Evolutionary conservation across 768 basidiomycete species (phyloP).

Genomic region (Heimioporus sp.): DNA sequence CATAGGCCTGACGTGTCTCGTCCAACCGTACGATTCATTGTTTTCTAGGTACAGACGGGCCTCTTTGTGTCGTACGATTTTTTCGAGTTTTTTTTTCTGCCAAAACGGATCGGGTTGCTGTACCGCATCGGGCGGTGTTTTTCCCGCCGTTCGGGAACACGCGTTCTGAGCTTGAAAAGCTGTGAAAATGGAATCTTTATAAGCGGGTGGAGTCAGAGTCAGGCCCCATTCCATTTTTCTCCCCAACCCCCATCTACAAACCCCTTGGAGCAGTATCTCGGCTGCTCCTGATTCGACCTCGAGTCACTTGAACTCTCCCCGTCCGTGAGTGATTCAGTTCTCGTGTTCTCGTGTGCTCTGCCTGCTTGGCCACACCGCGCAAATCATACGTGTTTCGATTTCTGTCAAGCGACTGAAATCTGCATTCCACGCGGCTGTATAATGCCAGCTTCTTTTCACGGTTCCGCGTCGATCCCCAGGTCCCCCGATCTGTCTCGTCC

Average conservation of each 20-base stretch:
- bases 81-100: not conserved
- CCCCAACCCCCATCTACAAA: slow-evolving; percentile 16
- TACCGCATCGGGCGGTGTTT: slow-evolving; percentile 16
- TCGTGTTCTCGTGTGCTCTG: slow-evolving; percentile 30
- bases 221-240: slow-evolving; percentile 4
- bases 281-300: slow-evolving; percentile 18
- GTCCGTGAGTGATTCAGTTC: slow-evolving; percentile 30
- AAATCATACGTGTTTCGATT: slow-evolving; percentile 18
- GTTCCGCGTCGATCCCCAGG: slow-evolving; percentile 20
- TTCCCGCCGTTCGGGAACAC: slow-evolving; percentile 21
- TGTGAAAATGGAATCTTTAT: slow-evolving; percentile 28
- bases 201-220: slow-evolving; percentile 29
- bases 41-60: not conserved
- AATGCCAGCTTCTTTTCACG: slow-evolving; percentile 13
- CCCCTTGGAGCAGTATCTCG: slow-evolving; percentile 15
- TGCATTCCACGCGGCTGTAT: slow-evolving; percentile 13
- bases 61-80: not conserved
- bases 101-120: slow-evolving; percentile 2
- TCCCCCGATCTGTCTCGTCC: slow-evolving; percentile 35
- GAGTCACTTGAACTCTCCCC: slow-evolving; percentile 22
- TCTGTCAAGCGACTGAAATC: slow-evolving; percentile 30
- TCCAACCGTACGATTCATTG: not conserved
- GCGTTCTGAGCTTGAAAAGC: slow-evolving; percentile 38
- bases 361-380: slow-evolving; percentile 21
- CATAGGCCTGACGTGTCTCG: not conserved